Base-by-base conservation (phyloP, 305 asterid genomes). In the Ruellia speciosa region DNA sequence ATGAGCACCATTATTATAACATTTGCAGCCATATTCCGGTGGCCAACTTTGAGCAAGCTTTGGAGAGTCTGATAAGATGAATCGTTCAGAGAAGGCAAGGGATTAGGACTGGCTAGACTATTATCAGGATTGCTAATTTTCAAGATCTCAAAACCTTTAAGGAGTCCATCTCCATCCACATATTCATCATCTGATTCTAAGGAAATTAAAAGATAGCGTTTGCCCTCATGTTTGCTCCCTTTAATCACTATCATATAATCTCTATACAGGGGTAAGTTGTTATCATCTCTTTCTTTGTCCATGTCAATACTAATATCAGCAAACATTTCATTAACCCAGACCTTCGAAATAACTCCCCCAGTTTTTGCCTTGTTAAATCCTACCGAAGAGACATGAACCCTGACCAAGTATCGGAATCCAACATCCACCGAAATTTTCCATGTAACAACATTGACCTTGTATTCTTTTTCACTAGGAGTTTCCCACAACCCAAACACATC, bases 391-490 rank as follows among this genome's bases (percentile, higher is more conserved):
- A 76, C 71, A 56, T 79, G 77, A 65, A 79, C 58, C 79, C 79
- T 67, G 3, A 80, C 65, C 75, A 80, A 62, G 63, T 80, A 80
- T 47, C 77, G 59, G 45, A 80, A 80, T 37, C 83, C 86, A 48
- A 72, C 75, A 65, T 77, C 83, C 52, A 80, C 81, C 41, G 73
- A 31, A 48, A 63, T 41, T 62, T 53, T 59, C 81, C 84, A 75
- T 17, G 64, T 72, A 47, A 1, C 14, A 47, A 13, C 20, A 9
- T 16, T 14, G 47, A 49, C 59, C 31, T 33, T 40, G 5, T 37
- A 56, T 41, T 16, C 71, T 50, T 57, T 28, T 39, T 10, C 12
- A 15, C 15, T n/a, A 13, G 18, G 58, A 57, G 52, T 37, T 49
- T 67, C 78, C 69, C 71, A 13, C 61, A 48, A 56, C 58, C 78